Percentiles rank a stretch among this genome's conserved stretches.
phyloP scores from a whole-genome alignment of 1,139 yeast species.

The Scheffersomyces quercinus region DNA sequence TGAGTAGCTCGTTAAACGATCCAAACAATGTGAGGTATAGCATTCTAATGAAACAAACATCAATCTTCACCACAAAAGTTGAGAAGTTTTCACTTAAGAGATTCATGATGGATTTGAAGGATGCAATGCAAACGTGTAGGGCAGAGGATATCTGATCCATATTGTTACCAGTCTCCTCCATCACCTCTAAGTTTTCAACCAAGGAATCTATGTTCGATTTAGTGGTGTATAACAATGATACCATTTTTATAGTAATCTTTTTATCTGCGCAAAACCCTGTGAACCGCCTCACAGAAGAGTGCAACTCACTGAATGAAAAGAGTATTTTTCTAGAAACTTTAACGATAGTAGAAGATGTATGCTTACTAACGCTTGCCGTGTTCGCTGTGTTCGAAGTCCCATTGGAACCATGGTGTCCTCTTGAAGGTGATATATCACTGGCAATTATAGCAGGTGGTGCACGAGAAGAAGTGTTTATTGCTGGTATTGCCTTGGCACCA shows the following conservation, averaged over 20 bases:
- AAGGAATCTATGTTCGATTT: slow-evolving; percentile 60
- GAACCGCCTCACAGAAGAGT: slow-evolving; percentile 65
- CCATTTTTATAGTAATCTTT: slow-evolving; percentile 58
- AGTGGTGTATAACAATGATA: slow-evolving; percentile 54
- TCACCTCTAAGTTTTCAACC: slow-evolving; percentile 59
- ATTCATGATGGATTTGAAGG: slow-evolving; percentile 56
- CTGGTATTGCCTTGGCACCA: slow-evolving; percentile 1
- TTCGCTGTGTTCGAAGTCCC: slow-evolving; percentile 3
- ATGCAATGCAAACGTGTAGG: slow-evolving; percentile 34
- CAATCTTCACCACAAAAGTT: slow-evolving; percentile 55
- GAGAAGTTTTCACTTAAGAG: slow-evolving; percentile 49
- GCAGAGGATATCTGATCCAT: slow-evolving; percentile 26
- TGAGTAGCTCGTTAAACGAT: slow-evolving; percentile 71
- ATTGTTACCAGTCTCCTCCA: slow-evolving; percentile 37
- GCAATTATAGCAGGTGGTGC: neutral
- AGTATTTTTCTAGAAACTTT: slow-evolving; percentile 57
- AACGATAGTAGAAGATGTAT: slow-evolving; percentile 33
- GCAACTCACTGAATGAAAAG: slow-evolving; percentile 68
- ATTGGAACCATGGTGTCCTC: slow-evolving; percentile 2
- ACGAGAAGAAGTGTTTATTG: slow-evolving; percentile 5
- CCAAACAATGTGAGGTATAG: slow-evolving; percentile 71
- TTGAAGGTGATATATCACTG: slow-evolving; percentile 1
- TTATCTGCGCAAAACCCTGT: slow-evolving; percentile 69
- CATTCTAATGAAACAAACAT: slow-evolving; percentile 70
- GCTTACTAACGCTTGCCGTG: slow-evolving; percentile 10